Evolutionary conservation across 2,329 filamentous ascomycete genomes (phyloP).

Genomic region (Ascocoryne sarcoides): DNA sequence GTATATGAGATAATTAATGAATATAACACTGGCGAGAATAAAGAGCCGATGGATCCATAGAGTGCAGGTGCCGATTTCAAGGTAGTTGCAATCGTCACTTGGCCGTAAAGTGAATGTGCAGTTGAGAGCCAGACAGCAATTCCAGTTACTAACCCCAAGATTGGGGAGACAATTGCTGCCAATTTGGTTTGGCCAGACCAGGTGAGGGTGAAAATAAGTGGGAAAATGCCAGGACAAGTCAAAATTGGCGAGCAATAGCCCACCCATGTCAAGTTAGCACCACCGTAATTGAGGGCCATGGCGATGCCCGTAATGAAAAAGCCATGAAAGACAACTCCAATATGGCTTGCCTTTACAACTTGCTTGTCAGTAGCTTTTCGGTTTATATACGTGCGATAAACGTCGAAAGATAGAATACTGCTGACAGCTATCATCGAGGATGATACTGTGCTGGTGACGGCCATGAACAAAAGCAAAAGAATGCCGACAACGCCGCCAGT

Average conservation of each 20-base stretch:
- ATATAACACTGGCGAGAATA: too few species aligned
- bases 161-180: too few species aligned
- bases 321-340: slow-evolving; percentile 38
- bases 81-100: too few species aligned
- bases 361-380: slow-evolving; percentile 35
- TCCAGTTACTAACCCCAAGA: too few species aligned
- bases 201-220: slow-evolving; percentile 25
- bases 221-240: slow-evolving; percentile 22
- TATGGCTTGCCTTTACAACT: slow-evolving; percentile 36
- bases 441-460: slow-evolving; percentile 40
- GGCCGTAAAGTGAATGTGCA: too few species aligned
- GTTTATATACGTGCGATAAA: slow-evolving; percentile 43
- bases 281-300: slow-evolving; percentile 39
- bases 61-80: too few species aligned
- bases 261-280: slow-evolving; percentile 38
- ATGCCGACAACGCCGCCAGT: slow-evolving; percentile 27
- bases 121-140: too few species aligned
- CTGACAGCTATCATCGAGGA: slow-evolving; percentile 43
- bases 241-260: slow-evolving; percentile 10
- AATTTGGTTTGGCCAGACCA: slow-evolving; percentile 37
- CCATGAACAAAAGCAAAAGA: slow-evolving; percentile 43
- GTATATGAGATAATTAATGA: too few species aligned
- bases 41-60: too few species aligned
- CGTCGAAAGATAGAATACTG: slow-evolving; percentile 40
- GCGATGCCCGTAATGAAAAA: slow-evolving; percentile 40